Evolutionary conservation across 805 yeast species (phyloP).

Genomic region (Candida michaelii): DNA sequence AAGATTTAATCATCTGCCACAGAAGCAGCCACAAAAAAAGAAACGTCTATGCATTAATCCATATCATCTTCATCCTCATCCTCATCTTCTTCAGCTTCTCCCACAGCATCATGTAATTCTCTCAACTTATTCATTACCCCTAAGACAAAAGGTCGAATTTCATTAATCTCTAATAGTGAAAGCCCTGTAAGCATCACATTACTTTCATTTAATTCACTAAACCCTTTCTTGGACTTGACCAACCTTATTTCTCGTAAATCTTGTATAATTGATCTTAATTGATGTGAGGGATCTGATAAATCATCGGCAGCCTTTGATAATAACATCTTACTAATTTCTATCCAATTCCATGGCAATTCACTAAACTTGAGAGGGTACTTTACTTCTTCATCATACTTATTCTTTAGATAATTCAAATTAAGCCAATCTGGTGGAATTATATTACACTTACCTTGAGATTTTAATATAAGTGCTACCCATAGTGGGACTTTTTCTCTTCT

Average conservation of each 20-base stretch:
- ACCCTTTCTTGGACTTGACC: conserved; percentile 78
- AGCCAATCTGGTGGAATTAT: conserved; percentile 89
- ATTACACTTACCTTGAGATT: conserved; percentile 82
- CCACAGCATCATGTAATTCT: conserved; percentile 44
- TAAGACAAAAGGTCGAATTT: conserved; percentile 78
- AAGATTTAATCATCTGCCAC: too few species aligned
- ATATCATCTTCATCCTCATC: conserved; percentile 12
- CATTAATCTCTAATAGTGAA: conserved; percentile 83
- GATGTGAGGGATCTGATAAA: conserved; percentile 68
- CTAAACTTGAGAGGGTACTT: conserved; percentile 59
- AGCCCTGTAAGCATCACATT: conserved; percentile 82
- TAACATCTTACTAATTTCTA: conserved; percentile 71
- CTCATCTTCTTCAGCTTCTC: conserved; percentile 14
- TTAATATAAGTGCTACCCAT: conserved; percentile 84
- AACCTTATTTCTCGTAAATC: conserved; percentile 83
- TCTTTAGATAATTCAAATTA: conserved; percentile 50
- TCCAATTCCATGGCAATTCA: conserved; percentile 83
- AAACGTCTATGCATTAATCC: conserved; percentile 7
- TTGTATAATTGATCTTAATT: conserved; percentile 67
- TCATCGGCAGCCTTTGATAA: conserved; percentile 77
- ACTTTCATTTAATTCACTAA: conserved; percentile 73
- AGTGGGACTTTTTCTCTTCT: conserved; percentile 70
- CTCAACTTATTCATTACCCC: conserved; percentile 77
- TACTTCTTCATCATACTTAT: conserved; percentile 66
- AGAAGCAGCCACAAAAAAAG: too few species aligned